Base-by-base conservation (phyloP, 176 grass and related monocot species). In the maize (Zea mays) region DNA sequence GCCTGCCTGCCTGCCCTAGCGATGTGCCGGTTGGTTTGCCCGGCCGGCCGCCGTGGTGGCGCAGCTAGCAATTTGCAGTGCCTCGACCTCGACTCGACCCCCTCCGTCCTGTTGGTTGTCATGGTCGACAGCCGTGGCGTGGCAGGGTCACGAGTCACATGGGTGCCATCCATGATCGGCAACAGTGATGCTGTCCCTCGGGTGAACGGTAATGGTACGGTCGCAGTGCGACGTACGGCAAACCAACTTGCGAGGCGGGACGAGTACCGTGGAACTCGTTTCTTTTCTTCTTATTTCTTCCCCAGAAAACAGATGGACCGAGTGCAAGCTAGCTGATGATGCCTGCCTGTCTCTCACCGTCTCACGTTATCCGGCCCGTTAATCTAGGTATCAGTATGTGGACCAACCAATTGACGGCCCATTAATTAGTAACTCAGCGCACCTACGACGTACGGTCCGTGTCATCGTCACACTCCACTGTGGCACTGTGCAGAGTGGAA, bases 131-230 rank as follows among this genome's bases (percentile, higher is more conserved):
- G 68, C 45, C 45, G 27, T 70, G 68, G 21, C 50, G 13, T 43
- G 16, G 64, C 69, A 62, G 74, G 52, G 35, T 15, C 67, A 70
- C 67, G 7, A 7, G 27, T 19, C 44, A 65, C 60, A 65, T 77
- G 44, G 47, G 64, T 14, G 75, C 46, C 75, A 49, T 65, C 35
- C 45, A 65, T 77, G 43, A 48, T 50, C 27, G 2, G 5, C 5
- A 55, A 11, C 74, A 64, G 60, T 13, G 15, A 7, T 7, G 21
- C 44, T 48, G 44, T 7, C 45, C 45, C 69, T 35, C 45, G 14
- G 48, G 13, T 15, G 20, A 37, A 57, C 10, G 43, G 40, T 42
- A 17, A 44, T 4, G 6, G 68, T 16, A 49, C 43, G 14, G 34
- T 44, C 7, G 1, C 54, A 19, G 54, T 8, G 21, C 2, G 9